phyloP scores from a whole-genome alignment of 2,329 filamentous ascomycete species.

The Fusarium secorum region DNA sequence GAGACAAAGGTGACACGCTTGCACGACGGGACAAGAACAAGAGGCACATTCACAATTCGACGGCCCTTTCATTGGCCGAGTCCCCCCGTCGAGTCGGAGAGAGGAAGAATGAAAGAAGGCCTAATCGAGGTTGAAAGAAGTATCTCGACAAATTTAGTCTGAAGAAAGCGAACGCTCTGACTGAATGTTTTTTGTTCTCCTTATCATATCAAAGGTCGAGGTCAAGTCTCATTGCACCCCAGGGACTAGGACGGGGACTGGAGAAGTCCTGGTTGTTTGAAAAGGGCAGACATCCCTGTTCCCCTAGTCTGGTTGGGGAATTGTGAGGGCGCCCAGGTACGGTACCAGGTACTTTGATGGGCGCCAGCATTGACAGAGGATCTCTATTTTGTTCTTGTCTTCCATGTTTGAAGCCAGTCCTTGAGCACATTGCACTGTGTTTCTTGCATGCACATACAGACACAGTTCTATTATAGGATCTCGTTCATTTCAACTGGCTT shows the following conservation, averaged over 20 bases:
- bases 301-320: constrained; percentile 26
- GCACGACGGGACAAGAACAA: constrained; percentile 12
- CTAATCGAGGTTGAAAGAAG: background rate
- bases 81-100: constrained; percentile 9
- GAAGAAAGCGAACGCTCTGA: background rate
- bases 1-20: constrained; percentile 33
- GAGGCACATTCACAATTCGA: constrained; percentile 10
- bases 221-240: background rate
- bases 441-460: background rate
- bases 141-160: background rate
- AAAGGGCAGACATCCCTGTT: constrained; percentile 32
- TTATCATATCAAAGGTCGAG: constrained; percentile 9
- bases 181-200: background rate
- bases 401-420: background rate
- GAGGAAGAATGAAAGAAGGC: constrained; percentile 1
- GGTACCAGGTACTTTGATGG: constrained; percentile 28
- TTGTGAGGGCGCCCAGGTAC: constrained; percentile 12
- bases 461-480: background rate
- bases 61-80: constrained; percentile 19
- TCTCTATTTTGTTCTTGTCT: constrained; percentile 15
- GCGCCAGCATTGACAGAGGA: constrained; percentile 17
- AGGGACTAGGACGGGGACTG: background rate
- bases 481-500: background rate
- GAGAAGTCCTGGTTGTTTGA: constrained; percentile 21
- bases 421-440: background rate